Evolutionary conservation across 2,329 filamentous ascomycete genomes (phyloP).

Genomic region (Herpotrichia juniperi): DNA sequence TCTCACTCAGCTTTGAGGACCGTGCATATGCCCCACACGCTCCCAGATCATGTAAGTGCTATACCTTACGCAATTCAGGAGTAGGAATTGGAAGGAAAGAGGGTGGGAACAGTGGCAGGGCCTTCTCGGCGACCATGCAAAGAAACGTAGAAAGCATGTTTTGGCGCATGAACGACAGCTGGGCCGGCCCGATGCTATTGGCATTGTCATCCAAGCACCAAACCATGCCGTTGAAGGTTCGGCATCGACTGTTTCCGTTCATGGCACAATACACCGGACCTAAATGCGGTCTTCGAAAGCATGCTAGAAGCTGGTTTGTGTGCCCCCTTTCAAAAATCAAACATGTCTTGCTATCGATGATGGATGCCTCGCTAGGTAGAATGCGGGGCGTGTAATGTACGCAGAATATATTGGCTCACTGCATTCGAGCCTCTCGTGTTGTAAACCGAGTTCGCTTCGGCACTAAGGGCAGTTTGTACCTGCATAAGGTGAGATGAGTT

Average conservation of each 20-base stretch:
- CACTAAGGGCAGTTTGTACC: not conserved
- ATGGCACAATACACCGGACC: too few relatives aligned
- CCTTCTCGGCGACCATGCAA: not conserved
- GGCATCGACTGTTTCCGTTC: not conserved
- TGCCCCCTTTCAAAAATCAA: too few relatives aligned
- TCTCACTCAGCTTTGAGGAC: slow-evolving; percentile 1
- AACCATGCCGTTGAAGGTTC: not conserved
- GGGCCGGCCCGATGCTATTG: not conserved
- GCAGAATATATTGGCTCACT: not conserved
- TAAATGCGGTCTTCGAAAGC: too few relatives aligned
- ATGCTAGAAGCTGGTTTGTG: not conserved
- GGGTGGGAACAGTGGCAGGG: not conserved
- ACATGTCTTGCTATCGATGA: not conserved
- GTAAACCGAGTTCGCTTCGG: not conserved
- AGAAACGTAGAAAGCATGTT: not conserved
- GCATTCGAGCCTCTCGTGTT: not conserved
- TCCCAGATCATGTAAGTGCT: not conserved
- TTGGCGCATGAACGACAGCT: not conserved
- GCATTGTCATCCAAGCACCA: not conserved
- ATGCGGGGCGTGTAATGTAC: not conserved
- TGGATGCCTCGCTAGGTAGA: not conserved
- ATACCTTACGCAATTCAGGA: not conserved
- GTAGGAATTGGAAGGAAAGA: not conserved
- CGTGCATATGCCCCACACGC: not conserved
- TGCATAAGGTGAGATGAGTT: not conserved